Conservation (phyloP, 2,329 filamentous ascomycete genomes). For the Zymoseptoria pseudotritici region DNA sequence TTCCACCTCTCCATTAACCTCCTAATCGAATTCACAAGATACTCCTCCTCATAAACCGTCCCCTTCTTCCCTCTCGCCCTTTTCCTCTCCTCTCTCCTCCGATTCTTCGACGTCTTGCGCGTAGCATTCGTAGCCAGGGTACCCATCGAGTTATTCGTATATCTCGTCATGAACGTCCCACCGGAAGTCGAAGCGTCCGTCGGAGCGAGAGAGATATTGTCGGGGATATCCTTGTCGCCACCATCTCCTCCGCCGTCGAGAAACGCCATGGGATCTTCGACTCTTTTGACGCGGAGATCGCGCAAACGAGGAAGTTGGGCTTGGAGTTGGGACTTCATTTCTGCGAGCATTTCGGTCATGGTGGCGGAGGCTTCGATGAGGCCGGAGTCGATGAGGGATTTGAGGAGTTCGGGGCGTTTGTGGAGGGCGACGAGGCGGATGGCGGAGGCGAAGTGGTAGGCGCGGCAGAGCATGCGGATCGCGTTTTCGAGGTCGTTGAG, state of each 20-base stretch:
- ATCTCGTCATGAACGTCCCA: conserved; percentile 80
- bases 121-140: conserved; percentile 67
- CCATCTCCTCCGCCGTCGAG: conserved; percentile 59
- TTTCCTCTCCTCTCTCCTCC: conserved; percentile 87
- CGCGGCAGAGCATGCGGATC: conserved; percentile 74
- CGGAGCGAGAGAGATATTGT: conserved; percentile 85
- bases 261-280: conserved; percentile 77
- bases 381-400: conserved; percentile 63
- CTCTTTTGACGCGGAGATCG: conserved; percentile 74
- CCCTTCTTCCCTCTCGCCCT: conserved; percentile 90
- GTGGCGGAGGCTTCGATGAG: conserved; percentile 73
- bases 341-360: conserved; percentile 84
- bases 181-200: conserved; percentile 70
- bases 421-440: conserved; percentile 64
- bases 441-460: conserved; percentile 82
- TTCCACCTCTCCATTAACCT: conserved; percentile 79
- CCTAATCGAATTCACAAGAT: conserved; percentile 80
- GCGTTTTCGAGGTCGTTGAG: conserved; percentile 64
- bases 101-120: conserved; percentile 78
- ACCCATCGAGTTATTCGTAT: conserved; percentile 66
- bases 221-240: conserved; percentile 63
- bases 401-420: conserved; percentile 55
- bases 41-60: conserved; percentile 96
- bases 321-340: conserved; percentile 77
- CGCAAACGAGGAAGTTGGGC: conserved; percentile 80